Percentiles rank a stretch among this genome's conserved stretches.
phyloP scores from a whole-genome alignment of 371 early-diverging fungal species.

The Rhizopus arrhizus region DNA sequence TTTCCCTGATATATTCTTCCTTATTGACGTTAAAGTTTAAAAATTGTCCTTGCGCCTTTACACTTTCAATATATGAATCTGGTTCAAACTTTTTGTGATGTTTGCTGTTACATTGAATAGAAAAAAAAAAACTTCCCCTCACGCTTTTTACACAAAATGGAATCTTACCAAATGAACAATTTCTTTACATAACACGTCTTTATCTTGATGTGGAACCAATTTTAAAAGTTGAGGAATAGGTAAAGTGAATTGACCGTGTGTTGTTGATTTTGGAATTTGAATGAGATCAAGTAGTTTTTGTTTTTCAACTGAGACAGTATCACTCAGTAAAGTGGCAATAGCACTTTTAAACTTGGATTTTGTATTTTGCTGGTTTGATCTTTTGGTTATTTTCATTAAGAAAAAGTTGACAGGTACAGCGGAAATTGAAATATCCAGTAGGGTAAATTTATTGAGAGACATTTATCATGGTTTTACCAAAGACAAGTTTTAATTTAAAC shows the following conservation, averaged over 20 bases:
- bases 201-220: not conserved
- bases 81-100: constrained; percentile 26
- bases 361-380: not conserved
- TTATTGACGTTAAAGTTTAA: constrained; percentile 72
- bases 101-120: not conserved
- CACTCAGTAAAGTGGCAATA: not conserved
- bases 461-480: too few species aligned
- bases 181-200: not conserved
- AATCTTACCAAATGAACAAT: not conserved
- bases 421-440: too few species aligned
- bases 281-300: not conserved
- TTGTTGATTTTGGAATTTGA: not conserved
- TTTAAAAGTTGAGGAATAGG: constrained; percentile 1
- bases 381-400: not conserved
- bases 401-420: not conserved
- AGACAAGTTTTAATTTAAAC: too few species aligned
- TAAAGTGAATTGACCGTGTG: not conserved
- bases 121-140: not conserved
- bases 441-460: too few species aligned
- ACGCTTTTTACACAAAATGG: not conserved
- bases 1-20: constrained; percentile 48
- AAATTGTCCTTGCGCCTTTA: constrained; percentile 66
- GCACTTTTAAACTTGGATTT: constrained; percentile 1
- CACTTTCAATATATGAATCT: constrained; percentile 48
- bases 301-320: not conserved